A percentile compares a stretch with the other conserved stretches of the same genome.
Conservation (phyloP, 257 asterid species). For the Salvia rosmarinus region DNA sequence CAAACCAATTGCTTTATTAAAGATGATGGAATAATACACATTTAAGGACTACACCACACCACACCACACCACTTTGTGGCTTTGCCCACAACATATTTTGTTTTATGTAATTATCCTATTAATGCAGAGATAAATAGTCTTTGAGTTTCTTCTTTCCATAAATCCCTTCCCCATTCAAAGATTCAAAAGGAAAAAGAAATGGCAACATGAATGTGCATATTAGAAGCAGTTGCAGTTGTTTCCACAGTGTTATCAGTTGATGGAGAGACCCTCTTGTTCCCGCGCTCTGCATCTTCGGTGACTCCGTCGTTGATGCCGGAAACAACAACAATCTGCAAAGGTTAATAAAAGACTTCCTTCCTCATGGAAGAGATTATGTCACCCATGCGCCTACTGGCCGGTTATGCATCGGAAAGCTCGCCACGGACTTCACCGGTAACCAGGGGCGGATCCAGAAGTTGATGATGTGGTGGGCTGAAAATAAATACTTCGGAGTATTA, state of each 20-base stretch:
- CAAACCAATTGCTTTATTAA: slow-evolving; percentile 22
- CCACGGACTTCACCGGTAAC: slow-evolving; percentile 81
- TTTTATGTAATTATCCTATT: neutral
- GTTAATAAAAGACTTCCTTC: slow-evolving; percentile 77
- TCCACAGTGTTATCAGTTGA: slow-evolving; percentile 31
- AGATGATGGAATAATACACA: slow-evolving; percentile 25
- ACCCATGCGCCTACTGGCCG: slow-evolving; percentile 79
- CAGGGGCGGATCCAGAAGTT: too few species aligned
- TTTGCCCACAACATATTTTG: neutral
- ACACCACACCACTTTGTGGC: neutral
- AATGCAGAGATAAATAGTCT: too few species aligned
- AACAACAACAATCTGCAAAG: slow-evolving; percentile 73
- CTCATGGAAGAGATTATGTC: slow-evolving; percentile 84
- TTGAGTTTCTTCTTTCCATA: neutral
- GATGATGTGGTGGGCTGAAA: too few species aligned
- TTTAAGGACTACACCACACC: neutral
- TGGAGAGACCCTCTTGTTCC: slow-evolving; percentile 73
- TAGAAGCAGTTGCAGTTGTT: slow-evolving; percentile 35
- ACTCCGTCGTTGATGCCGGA: slow-evolving; percentile 80
- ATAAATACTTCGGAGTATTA: too few species aligned
- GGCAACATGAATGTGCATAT: slow-evolving; percentile 36
- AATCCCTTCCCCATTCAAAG: too few species aligned
- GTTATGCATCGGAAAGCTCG: slow-evolving; percentile 90
- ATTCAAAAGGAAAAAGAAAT: slow-evolving; percentile 17
- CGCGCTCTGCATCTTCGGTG: slow-evolving; percentile 78